Evolutionary conservation across 352 stramenopile genomes (phyloP).

Genomic region (Phytophthora cajani): DNA sequence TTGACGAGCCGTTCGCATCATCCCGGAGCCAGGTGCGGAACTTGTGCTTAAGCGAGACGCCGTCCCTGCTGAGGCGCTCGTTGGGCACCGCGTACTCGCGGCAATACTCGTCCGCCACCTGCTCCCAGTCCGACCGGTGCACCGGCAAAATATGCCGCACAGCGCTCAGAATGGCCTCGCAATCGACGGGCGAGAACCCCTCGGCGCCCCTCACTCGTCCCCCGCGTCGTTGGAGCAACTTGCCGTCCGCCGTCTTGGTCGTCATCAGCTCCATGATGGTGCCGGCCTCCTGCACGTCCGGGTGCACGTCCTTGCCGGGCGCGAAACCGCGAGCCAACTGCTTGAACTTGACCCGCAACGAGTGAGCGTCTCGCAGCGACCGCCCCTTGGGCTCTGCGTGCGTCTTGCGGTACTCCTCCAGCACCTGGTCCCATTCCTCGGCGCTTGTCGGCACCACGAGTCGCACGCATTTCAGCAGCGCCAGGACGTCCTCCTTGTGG

Average conservation of each 20-base stretch:
- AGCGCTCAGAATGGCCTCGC: conserved; percentile 24
- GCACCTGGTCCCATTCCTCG: conserved; percentile 38
- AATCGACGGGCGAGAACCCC: conserved; percentile 32
- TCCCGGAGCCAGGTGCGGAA: conserved; percentile 37
- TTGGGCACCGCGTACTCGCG: conserved; percentile 30
- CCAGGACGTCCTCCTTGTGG: conserved; percentile 35
- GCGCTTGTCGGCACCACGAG: conserved; percentile 21
- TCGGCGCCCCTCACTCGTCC: conserved; percentile 35
- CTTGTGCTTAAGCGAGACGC: conserved; percentile 39
- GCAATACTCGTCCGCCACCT: conserved; percentile 35
- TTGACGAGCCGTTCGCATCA: conserved; percentile 10
- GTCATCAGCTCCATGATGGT: conserved; percentile 26
- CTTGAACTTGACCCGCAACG: conserved; percentile 42
- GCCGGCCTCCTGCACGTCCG: conserved; percentile 27
- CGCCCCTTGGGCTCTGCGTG: conserved; percentile 35
- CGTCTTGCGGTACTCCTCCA: conserved; percentile 33
- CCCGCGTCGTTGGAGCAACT: conserved; percentile 32
- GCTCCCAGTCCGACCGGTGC: conserved; percentile 26
- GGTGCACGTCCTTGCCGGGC: neutral
- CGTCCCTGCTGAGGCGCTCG: conserved; percentile 28
- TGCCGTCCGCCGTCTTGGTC: conserved; percentile 26
- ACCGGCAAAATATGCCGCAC: conserved; percentile 29
- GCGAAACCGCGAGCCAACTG: conserved; percentile 28
- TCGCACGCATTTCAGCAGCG: conserved; percentile 25
- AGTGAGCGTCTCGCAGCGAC: conserved; percentile 30